phyloP scores from a whole-genome alignment of 805 yeast genomes.

The Kluyveromyces nonfermentans region DNA sequence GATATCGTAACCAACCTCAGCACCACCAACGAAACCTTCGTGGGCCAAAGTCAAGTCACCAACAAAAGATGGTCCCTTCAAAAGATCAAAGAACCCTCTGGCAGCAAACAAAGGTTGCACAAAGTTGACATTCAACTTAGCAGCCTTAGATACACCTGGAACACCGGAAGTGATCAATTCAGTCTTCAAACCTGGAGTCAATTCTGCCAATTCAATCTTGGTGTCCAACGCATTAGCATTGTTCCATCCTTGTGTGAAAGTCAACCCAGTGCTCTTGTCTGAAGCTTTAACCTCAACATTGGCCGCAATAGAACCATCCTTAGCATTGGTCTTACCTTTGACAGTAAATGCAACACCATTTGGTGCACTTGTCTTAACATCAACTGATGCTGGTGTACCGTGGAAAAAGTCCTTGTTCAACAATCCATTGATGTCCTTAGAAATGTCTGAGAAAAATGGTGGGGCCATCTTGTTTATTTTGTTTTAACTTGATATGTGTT shows the following conservation, averaged over 20 bases:
- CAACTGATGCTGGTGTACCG: conserved; percentile 75
- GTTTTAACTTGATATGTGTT: neutral
- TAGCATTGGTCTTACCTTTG: conserved; percentile 77
- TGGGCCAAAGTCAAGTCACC: conserved; percentile 94
- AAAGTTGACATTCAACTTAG: conserved; percentile 84
- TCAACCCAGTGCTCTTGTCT: conserved; percentile 86
- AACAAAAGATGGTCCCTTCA: conserved; percentile 91
- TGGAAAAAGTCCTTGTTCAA: conserved; percentile 91
- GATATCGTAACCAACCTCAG: conserved; percentile 94
- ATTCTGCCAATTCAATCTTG: conserved; percentile 84
- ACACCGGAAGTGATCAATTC: conserved; percentile 81
- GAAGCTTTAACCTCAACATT: conserved; percentile 84
- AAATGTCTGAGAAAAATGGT: conserved; percentile 87
- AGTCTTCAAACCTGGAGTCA: conserved; percentile 92
- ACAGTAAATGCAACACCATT: conserved; percentile 93
- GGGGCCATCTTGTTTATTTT: conserved; percentile 52
- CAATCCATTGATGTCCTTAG: conserved; percentile 86
- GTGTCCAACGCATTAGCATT: conserved; percentile 86
- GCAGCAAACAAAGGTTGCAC: conserved; percentile 89
- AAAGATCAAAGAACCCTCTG: conserved; percentile 87
- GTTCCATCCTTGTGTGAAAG: conserved; percentile 97
- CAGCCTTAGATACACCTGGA: conserved; percentile 79
- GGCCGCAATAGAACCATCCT: conserved; percentile 77
- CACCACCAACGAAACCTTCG: conserved; percentile 95
- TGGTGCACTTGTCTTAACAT: conserved; percentile 87